Base-by-base conservation (phyloP, 1,284 basidiomycete species). In the Tilletia horrida region DNA sequence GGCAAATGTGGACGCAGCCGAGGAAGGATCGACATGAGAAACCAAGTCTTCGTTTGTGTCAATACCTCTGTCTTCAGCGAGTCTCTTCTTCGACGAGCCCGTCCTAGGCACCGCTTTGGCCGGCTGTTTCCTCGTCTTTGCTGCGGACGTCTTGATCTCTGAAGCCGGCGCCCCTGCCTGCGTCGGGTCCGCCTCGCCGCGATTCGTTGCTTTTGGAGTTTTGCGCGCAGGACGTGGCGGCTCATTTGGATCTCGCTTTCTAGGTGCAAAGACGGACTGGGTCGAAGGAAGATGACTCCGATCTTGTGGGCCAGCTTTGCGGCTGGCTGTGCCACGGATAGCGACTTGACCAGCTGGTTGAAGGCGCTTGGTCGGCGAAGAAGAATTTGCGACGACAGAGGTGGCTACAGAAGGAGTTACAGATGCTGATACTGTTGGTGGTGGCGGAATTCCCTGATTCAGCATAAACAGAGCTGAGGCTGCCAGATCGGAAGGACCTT, bases 401-500 rank as follows among this genome's bases (percentile, higher is more conserved):
- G n/a, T 27, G n/a, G 23, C 50, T 52, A 6, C 50, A 25, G 13
- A 14, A 25, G 11, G n/a, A 18, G n/a, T 8, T 48, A n/a, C 27
- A 21, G 13, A 13, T n/a, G 50, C 25, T 4, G 21, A 35, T 25
- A 18, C 27, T 2, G 55, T 59, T 40, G 29, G 27, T 14, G 23
- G 55, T 18, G 55, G 27, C 7, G 27, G 13, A 52, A 31, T 29
- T 9, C 55, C 55, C n/a, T 59, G 55, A 21, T 59, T 59, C 29
- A 59, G 16, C 55, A 59, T 59, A 27, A 59, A 59, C 14, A 59
- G 55, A 14, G 55, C 55, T n/a, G 55, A 59, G 11, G 55, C 55
- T 9, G 55, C 55, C 14, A 59, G 14, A 27, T 59, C 55, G 29
- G 55, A 59, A 16, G 55, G 55, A 25, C 50, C 50, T 52, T 52